Conservation (phyloP, 805 yeast genomes). For the Metschnikowia lochheadii region DNA sequence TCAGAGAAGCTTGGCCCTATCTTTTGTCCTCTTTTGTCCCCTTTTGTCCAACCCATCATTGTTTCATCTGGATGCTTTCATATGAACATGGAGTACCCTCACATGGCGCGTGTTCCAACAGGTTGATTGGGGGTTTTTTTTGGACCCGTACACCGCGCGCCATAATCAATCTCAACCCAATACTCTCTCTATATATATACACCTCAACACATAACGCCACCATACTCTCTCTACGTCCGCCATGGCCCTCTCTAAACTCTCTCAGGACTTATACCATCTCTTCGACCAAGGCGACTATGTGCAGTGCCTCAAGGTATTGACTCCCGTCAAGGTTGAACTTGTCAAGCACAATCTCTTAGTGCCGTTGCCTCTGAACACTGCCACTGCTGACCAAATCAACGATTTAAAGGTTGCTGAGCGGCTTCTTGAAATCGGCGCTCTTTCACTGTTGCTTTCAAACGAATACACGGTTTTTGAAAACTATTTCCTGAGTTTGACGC, state of each 20-base stretch:
- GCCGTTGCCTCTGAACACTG: constrained; percentile 45
- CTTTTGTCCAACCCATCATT: too few species aligned
- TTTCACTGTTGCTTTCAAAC: constrained; percentile 63
- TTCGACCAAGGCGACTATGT: constrained; percentile 61
- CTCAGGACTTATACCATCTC: constrained; percentile 61
- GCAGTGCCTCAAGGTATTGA: constrained; percentile 57
- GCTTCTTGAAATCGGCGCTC: constrained; percentile 84
- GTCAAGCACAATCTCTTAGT: constrained; percentile 74
- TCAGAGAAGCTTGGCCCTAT: too few species aligned
- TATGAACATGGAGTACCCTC: too few species aligned
- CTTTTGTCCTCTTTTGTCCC: too few species aligned
- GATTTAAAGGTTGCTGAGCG: constrained; percentile 78
- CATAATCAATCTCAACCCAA: too few species aligned
- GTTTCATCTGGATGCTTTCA: too few species aligned
- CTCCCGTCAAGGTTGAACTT: constrained; percentile 72
- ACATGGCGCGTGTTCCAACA: too few species aligned
- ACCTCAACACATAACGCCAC: too few species aligned
- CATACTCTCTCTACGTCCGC: not conserved
- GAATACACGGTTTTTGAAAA: constrained; percentile 67
- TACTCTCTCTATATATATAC: too few species aligned
- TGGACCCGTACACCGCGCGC: not conserved
- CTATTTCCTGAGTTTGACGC: constrained; percentile 67
- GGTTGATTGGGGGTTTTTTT: too few species aligned
- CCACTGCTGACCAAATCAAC: constrained; percentile 41
- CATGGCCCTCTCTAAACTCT: constrained; percentile 64